Base-by-base conservation (phyloP, 306 rosid genomes). In the Comarum palustre region DNA sequence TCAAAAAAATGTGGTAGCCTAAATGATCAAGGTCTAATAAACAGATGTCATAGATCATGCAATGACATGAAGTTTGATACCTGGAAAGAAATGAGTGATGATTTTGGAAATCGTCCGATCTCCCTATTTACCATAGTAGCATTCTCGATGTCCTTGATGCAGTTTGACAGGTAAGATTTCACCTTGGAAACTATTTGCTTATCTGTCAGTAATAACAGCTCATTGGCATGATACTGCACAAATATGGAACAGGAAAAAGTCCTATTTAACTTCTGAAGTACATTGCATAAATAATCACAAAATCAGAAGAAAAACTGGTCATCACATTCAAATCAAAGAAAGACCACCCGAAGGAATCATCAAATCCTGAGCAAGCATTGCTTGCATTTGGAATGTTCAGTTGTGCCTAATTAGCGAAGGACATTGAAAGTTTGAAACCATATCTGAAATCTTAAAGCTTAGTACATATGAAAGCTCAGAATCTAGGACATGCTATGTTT, bases 1-100 rank as follows among this genome's bases (percentile, higher is more conserved):
- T n/a, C n/a, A n/a, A n/a, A n/a, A n/a, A n/a, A n/a, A n/a, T n/a
- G n/a, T n/a, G n/a, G n/a, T n/a, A 43, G 17, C 13, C 75, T 17
- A 25, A 57, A 57, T 38, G 19, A 42, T 24, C 25, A 0, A 4
- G 10, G 34, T 41, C 4, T 20, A 16, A 58, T 42, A 58, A 7
- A 24, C 19, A 27, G 27, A 42, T 27, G 27, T n/a, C 27, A 72
- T 19, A 9, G 31, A 41, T 58, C 77, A 45, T 46, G 69, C 7
- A 16, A 7, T 61, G 25, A 73, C 11, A 25, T n/a, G 48, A 29
- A 11, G 16, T 54, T 38, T 29, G 13, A 69, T 85, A 87, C 91
- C 91, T 25, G 91, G 87, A 65, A 79, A 84, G 81, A 80, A 87
- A 80, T 84, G 87, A 52, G 91, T 65, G 78, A 76, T 29, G 82